These are phyloP conservation scores for Penicillium sp. DNA, from an alignment of 2,329 filamentous ascomycete genomes.

Conservation along the genomic window DNA sequence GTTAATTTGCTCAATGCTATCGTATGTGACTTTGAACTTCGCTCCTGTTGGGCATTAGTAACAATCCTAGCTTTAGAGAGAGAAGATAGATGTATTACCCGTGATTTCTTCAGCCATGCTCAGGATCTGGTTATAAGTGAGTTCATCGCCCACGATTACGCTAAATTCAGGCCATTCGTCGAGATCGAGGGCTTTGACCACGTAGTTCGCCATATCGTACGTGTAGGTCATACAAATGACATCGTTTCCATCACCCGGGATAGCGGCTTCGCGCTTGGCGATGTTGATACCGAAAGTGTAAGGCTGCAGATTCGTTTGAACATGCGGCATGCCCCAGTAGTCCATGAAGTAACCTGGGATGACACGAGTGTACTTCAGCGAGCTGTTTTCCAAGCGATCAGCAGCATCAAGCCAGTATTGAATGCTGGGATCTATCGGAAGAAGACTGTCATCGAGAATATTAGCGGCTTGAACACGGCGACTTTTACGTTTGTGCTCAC, in stretches of 20 bases:
- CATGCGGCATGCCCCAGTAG: constrained; percentile 44
- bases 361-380: constrained; percentile 41
- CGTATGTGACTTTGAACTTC: constrained; percentile 37
- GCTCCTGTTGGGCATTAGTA: constrained; percentile 20
- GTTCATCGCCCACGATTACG: constrained; percentile 39
- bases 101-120: constrained; percentile 43
- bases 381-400: constrained; percentile 30
- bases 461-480: not conserved
- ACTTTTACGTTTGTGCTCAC: constrained; percentile 18
- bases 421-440: constrained; percentile 31
- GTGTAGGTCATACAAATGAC: constrained; percentile 51
- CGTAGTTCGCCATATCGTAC: constrained; percentile 50
- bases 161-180: constrained; percentile 47
- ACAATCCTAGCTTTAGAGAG: not conserved
- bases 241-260: constrained; percentile 51
- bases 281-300: constrained; percentile 49
- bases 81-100: constrained; percentile 29
- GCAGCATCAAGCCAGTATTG: constrained; percentile 30
- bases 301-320: constrained; percentile 41
- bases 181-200: constrained; percentile 44
- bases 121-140: constrained; percentile 50
- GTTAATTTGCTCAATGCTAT: constrained; percentile 35
- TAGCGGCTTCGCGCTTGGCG: constrained; percentile 44
- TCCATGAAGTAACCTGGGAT: constrained; percentile 50
- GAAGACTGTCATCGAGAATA: constrained; percentile 17